Evolutionary conservation across 768 basidiomycete genomes (phyloP).

Genomic region (Rickenella mellea): DNA sequence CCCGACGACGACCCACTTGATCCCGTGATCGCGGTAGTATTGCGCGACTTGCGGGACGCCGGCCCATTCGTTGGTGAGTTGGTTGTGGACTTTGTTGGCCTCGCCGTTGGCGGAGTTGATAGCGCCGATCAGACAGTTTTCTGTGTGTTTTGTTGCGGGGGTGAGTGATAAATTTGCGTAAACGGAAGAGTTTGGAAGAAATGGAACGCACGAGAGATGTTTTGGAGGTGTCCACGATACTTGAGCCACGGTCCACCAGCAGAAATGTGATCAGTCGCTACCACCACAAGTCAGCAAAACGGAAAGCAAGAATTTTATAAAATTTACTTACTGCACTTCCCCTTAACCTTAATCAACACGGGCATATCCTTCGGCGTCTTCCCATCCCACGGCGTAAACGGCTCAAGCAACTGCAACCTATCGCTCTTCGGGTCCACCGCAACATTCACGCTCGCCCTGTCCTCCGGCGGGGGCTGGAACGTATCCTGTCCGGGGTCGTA

Average conservation of each 20-base stretch:
- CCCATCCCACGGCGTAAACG: constrained; percentile 90
- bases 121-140: constrained; percentile 96
- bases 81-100: constrained; percentile 93
- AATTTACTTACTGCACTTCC: constrained; percentile 86
- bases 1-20: constrained; percentile 97
- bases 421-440: constrained; percentile 79
- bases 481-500: constrained; percentile 97
- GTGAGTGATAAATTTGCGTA: constrained; percentile 5
- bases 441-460: constrained; percentile 77
- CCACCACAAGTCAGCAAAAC: constrained; percentile 4
- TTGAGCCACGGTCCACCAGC: constrained; percentile 99
- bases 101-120: constrained; percentile 93
- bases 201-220: constrained; percentile 75
- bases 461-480: constrained; percentile 87
- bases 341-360: constrained; percentile 94
- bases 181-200: background rate
- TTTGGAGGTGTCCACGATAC: constrained; percentile 97
- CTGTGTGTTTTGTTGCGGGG: constrained; percentile 31
- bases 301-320: background rate
- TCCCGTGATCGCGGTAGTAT: constrained; percentile 78
- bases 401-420: constrained; percentile 83
- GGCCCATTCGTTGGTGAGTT: constrained; percentile 76
- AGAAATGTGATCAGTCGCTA: constrained; percentile 88
- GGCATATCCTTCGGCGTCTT: constrained; percentile 85
- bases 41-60: constrained; percentile 81